These are phyloP conservation scores for Pelargonium cotyledonis DNA, from an alignment of 441 rosid genomes.

Conservation along the genomic window DNA sequence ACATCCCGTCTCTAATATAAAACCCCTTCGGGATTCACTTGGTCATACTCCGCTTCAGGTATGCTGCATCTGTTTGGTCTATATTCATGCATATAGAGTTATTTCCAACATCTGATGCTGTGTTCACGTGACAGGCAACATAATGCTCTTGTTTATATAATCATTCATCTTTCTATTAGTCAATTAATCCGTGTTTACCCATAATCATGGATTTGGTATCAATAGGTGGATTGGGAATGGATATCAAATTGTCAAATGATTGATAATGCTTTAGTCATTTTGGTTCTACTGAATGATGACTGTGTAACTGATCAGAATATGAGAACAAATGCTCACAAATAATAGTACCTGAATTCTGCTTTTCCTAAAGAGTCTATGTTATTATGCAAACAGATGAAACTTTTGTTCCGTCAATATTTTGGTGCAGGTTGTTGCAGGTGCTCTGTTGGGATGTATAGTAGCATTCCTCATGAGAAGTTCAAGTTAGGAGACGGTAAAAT, in stretches of 20 bases:
- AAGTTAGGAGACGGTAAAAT: conserved; percentile 14
- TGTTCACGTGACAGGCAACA: neutral
- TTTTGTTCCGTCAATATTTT: neutral
- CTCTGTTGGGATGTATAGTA: conserved; percentile 30
- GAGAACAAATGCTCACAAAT: neutral
- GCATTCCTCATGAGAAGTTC: conserved; percentile 33
- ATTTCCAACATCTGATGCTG: neutral
- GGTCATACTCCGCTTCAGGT: conserved; percentile 52
- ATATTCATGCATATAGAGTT: neutral
- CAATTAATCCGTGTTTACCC: neutral
- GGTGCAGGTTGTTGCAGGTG: conserved; percentile 18
- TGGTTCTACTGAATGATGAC: neutral
- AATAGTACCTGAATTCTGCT: neutral
- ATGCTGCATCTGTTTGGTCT: neutral
- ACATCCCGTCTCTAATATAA: conserved; percentile 35
- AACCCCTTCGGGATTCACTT: conserved; percentile 39
- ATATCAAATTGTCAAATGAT: neutral
- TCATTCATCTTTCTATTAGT: neutral
- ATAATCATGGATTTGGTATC: too few relatives aligned
- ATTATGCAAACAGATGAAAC: neutral
- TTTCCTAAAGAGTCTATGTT: neutral
- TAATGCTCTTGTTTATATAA: neutral
- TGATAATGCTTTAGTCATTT: neutral
- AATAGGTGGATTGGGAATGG: too few relatives aligned
- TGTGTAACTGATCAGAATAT: neutral